These are phyloP conservation scores for Murraya koenigii DNA, from an alignment of 345 rosid genomes.

Conservation along the genomic window DNA sequence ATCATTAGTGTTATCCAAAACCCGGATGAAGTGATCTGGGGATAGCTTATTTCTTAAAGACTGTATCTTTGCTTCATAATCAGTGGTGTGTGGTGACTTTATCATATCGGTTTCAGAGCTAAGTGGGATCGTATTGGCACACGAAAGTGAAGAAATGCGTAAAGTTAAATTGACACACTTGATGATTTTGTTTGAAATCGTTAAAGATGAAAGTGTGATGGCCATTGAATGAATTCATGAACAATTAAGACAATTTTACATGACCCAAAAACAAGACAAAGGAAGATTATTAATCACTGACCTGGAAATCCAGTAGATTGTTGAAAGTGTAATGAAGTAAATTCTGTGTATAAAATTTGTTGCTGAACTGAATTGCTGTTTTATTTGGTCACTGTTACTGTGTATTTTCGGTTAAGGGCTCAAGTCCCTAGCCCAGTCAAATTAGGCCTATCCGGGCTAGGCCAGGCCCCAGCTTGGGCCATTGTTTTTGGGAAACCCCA, in stretches of 20 bases:
- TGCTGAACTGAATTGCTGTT: no score
- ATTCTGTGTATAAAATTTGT: no score
- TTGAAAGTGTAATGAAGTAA: no score
- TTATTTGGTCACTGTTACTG: no score
- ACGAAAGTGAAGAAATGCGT: conserved; percentile 33
- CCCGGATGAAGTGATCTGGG: conserved; percentile 39
- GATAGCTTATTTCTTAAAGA: conserved; percentile 29
- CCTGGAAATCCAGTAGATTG: conserved; percentile 15
- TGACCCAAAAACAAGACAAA: not conserved
- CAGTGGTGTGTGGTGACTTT: conserved; percentile 4
- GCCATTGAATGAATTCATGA: conserved; percentile 26
- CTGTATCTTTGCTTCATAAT: conserved; percentile 35
- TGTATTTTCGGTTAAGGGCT: no score
- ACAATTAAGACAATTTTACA: not conserved
- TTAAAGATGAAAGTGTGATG: conserved; percentile 31
- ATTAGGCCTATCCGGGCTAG: no score
- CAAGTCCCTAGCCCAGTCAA: no score
- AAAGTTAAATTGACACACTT: conserved; percentile 25
- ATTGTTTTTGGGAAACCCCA: no score
- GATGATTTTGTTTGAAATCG: conserved; percentile 27
- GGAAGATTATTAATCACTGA: conserved; percentile 2
- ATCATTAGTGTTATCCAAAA: conserved; percentile 39
- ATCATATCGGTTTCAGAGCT: conserved; percentile 16
- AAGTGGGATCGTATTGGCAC: conserved; percentile 22
- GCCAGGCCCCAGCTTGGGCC: no score